Conservation (phyloP, 129 eudicot species). For the Centaurea solstitialis region DNA sequence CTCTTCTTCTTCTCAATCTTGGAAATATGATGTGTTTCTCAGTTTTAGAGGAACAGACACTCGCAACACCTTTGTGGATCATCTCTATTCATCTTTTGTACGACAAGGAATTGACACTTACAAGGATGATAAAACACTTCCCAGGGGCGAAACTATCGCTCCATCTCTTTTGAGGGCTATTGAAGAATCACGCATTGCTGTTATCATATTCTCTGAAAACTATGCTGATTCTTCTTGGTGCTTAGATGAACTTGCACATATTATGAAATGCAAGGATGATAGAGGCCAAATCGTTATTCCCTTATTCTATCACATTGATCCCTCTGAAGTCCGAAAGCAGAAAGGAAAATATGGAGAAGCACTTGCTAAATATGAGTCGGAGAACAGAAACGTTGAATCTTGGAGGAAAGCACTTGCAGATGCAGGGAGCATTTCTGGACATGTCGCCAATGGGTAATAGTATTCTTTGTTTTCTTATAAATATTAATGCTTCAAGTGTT, state of each 20-base stretch:
- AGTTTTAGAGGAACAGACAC: not conserved
- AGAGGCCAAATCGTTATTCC: not conserved
- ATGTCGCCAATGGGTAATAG: slow-evolving; percentile 12
- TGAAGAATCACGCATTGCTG: slow-evolving; percentile 4
- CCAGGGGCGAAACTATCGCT: not conserved
- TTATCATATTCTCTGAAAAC: slow-evolving; percentile 1
- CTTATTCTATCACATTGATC: slow-evolving; percentile 13
- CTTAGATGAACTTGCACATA: slow-evolving; percentile 17
- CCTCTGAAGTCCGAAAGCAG: not conserved
- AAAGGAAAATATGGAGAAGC: not conserved
- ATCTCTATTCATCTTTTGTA: not conserved
- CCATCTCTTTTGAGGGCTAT: not conserved
- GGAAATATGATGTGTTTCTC: slow-evolving; percentile 14
- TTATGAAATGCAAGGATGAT: not conserved
- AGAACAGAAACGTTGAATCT: slow-evolving; percentile 15
- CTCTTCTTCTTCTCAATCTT: not conserved
- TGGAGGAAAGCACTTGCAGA: slow-evolving; percentile 2
- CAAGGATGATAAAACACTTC: not conserved
- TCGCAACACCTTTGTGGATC: not conserved
- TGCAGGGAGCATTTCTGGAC: not conserved
- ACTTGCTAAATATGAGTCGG: not conserved
- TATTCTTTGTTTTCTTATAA: not conserved
- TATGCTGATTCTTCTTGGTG: slow-evolving; percentile 13
- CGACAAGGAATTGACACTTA: not conserved
- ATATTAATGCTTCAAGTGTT: not conserved